Evolutionary conservation across 768 basidiomycete species (phyloP).

Genomic region (Tulasnella sp.): DNA sequence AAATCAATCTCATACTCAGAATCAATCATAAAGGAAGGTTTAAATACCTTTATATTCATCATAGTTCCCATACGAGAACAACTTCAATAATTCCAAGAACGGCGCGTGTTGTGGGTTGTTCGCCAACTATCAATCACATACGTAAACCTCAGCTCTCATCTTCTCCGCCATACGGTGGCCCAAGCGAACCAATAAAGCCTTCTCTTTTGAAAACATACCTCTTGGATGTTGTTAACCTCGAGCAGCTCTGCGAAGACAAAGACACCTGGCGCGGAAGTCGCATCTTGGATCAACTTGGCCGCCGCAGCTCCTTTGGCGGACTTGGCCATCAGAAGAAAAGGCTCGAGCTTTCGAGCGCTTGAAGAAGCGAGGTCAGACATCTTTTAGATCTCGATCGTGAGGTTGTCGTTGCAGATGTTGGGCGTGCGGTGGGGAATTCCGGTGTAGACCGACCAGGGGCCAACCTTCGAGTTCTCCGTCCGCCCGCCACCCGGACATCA

Average conservation of each 20-base stretch:
- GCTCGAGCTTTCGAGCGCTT: constrained; percentile 66
- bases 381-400: not conserved
- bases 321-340: constrained; percentile 84
- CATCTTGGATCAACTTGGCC: constrained; percentile 79
- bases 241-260: constrained; percentile 88
- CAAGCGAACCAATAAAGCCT: no score
- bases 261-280: constrained; percentile 78
- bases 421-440: no score
- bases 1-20: no score
- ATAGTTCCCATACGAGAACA: constrained; percentile 88
- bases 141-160: not conserved
- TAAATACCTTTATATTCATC: constrained; percentile 62
- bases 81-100: constrained; percentile 55
- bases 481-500: no score
- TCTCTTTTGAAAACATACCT: no score
- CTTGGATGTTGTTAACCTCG: constrained; percentile 70
- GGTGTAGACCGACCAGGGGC: no score
- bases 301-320: constrained; percentile 87
- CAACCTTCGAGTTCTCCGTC: no score
- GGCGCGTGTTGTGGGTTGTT: constrained; percentile 52
- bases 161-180: no score
- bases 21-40: no score
- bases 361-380: constrained; percentile 25
- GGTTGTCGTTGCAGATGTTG: no score
- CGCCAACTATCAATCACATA: constrained; percentile 41